phyloP scores from a whole-genome alignment of 1,284 basidiomycete species.

The Sanguinoderma infundibulare region DNA sequence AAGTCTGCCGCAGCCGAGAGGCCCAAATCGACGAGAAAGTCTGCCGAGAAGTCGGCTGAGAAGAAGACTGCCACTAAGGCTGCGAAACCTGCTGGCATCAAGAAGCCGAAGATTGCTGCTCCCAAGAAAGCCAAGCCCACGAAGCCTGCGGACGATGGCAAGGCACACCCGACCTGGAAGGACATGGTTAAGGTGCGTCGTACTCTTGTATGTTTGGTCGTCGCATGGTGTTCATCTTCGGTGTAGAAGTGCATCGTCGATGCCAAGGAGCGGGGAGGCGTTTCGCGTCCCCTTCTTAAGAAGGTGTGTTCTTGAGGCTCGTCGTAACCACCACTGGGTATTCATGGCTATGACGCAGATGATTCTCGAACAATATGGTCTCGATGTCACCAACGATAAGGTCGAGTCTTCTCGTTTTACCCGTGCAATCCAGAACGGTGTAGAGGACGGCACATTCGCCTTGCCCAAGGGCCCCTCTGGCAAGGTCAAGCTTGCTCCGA shows the following conservation, averaged over 20 bases:
- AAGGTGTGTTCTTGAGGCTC: slow-evolving; percentile 50
- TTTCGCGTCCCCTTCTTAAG: slow-evolving; percentile 91
- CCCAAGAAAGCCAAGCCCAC: slow-evolving; percentile 32
- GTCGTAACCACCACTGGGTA: slow-evolving; percentile 2
- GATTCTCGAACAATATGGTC: slow-evolving; percentile 77
- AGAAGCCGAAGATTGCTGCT: slow-evolving; percentile 41
- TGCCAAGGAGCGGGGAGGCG: slow-evolving; percentile 77
- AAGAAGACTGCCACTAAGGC: slow-evolving; percentile 49
- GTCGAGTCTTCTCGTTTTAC: slow-evolving; percentile 63
- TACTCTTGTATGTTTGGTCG: background rate
- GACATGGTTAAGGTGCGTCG: slow-evolving; percentile 78
- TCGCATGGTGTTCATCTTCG: slow-evolving; percentile 8
- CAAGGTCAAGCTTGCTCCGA: slow-evolving; percentile 53
- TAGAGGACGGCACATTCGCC: slow-evolving; percentile 78
- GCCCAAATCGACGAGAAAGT: slow-evolving; percentile 19
- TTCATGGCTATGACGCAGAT: slow-evolving; percentile 47
- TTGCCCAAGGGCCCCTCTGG: slow-evolving; percentile 80
- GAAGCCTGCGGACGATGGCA: slow-evolving; percentile 36
- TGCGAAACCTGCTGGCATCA: slow-evolving; percentile 41
- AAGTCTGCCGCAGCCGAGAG: slow-evolving; percentile 21
- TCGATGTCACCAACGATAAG: slow-evolving; percentile 66
- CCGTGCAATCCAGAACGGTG: slow-evolving; percentile 81
- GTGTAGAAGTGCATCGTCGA: slow-evolving; percentile 80
- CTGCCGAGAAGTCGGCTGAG: slow-evolving; percentile 24
- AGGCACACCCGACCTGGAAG: slow-evolving; percentile 68